Conservation (phyloP, 768 basidiomycete species). For the Pleurotus salmoneostramineus region DNA sequence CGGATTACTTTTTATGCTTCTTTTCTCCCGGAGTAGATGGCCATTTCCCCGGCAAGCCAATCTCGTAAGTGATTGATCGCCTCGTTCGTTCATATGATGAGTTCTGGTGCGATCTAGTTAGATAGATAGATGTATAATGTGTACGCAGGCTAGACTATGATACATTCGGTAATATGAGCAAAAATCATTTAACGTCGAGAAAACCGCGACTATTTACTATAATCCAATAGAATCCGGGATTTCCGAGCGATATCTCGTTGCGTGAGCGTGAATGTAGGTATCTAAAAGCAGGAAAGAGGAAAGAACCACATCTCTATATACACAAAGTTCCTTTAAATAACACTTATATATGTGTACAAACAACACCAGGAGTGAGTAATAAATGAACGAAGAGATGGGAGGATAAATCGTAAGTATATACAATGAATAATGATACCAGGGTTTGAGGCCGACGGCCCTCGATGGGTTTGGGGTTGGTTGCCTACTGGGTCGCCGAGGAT, state of each 20-base stretch:
- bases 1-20: neutral
- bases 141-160: constrained; percentile 3
- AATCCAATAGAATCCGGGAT: too few relatives aligned
- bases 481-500: neutral
- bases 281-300: too few relatives aligned
- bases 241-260: too few relatives aligned
- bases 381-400: constrained; percentile 2
- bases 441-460: neutral
- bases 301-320: neutral
- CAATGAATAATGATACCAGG: constrained; percentile 6
- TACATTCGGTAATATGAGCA: neutral
- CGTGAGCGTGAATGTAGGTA: too few relatives aligned
- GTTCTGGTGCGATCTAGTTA: neutral
- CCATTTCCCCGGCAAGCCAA: neutral
- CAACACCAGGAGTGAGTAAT: neutral
- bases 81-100: neutral
- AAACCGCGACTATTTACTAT: neutral
- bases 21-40: neutral
- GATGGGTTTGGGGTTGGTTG: too few relatives aligned
- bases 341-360: neutral
- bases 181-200: neutral
- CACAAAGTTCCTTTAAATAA: neutral
- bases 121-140: neutral
- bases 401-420: constrained; percentile 5
- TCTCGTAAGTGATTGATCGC: neutral